phyloP scores from a whole-genome alignment of 2,329 filamentous ascomycete genomes.

The Cladosporium sp. region DNA sequence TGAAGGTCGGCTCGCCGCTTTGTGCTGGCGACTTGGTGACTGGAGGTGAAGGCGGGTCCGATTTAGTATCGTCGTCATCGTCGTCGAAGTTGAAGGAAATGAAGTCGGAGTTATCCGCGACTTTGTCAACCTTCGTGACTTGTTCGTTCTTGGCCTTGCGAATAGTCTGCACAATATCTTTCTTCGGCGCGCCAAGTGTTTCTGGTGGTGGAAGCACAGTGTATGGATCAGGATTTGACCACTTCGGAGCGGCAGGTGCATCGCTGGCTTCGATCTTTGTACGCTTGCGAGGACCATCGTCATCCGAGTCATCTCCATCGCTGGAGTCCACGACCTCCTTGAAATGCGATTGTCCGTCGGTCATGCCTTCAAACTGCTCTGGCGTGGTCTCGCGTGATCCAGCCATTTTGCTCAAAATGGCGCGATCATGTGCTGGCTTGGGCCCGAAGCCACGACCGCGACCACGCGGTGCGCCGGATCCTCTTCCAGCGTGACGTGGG shows the following conservation, averaged over 20 bases:
- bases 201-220: slow-evolving; percentile 80
- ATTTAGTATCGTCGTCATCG: slow-evolving; percentile 34
- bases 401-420: slow-evolving; percentile 41
- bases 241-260: slow-evolving; percentile 60
- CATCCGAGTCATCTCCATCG: slow-evolving; percentile 38
- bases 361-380: slow-evolving; percentile 48
- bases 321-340: slow-evolving; percentile 44
- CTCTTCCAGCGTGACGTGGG: slow-evolving; percentile 8
- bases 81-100: slow-evolving; percentile 68
- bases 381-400: slow-evolving; percentile 42
- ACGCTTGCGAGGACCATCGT: slow-evolving; percentile 34
- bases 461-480: slow-evolving; percentile 5
- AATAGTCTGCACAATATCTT: slow-evolving; percentile 86
- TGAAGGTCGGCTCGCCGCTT: slow-evolving; percentile 29
- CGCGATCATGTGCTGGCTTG: slow-evolving; percentile 45
- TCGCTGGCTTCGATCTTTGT: slow-evolving; percentile 25
- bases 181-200: slow-evolving; percentile 70
- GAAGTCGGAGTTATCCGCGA: slow-evolving; percentile 68
- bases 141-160: slow-evolving; percentile 78
- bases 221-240: slow-evolving; percentile 96
- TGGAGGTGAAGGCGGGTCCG: slow-evolving; percentile 28
- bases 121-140: slow-evolving; percentile 48
- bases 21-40: slow-evolving; percentile 14
- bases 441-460: slow-evolving; percentile 24
- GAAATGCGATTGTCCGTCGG: slow-evolving; percentile 43